Evolutionary conservation across 495 filamentous ascomycete genomes (phyloP).

Genomic region (Cairneyella variabilis): DNA sequence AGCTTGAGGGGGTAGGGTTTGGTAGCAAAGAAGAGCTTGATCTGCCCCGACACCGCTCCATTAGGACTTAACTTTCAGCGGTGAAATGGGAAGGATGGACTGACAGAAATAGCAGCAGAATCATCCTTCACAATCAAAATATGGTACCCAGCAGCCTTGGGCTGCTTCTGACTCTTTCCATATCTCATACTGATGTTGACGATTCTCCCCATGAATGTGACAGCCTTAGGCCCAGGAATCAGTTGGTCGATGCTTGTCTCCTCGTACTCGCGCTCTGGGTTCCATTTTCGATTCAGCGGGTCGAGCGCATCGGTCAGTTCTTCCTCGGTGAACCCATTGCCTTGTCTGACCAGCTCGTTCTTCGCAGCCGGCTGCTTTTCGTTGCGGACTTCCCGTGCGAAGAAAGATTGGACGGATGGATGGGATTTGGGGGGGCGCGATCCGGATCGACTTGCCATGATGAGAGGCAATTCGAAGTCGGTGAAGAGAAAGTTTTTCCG

Average conservation of each 20-base stretch:
- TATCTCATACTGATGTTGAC: constrained; percentile 50
- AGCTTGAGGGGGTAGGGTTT: constrained; percentile 32
- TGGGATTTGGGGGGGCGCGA: constrained; percentile 25
- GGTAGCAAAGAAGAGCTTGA: constrained; percentile 38
- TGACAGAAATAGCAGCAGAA: constrained; percentile 50
- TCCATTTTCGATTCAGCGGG: constrained; percentile 45
- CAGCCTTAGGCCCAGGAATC: constrained; percentile 43
- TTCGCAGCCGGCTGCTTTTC: constrained; percentile 23
- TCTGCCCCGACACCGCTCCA: constrained; percentile 21
- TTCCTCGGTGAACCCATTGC: constrained; percentile 49
- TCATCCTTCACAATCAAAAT: constrained; percentile 56
- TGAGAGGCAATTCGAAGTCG: neutral
- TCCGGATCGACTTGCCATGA: constrained; percentile 34
- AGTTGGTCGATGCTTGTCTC: constrained; percentile 46
- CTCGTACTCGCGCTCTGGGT: constrained; percentile 50
- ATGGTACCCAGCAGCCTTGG: constrained; percentile 40
- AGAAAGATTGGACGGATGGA: constrained; percentile 54
- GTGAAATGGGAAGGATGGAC: neutral
- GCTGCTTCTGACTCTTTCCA: constrained; percentile 27
- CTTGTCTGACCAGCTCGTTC: constrained; percentile 21
- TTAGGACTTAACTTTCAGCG: neutral
- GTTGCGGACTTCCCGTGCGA: constrained; percentile 18
- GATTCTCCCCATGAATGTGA: constrained; percentile 54
- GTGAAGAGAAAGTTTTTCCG: neutral
- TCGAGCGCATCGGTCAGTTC: constrained; percentile 39